Evolutionary conservation across 1,284 basidiomycete genomes (phyloP).

Genomic region (Marasmius fiardii): DNA sequence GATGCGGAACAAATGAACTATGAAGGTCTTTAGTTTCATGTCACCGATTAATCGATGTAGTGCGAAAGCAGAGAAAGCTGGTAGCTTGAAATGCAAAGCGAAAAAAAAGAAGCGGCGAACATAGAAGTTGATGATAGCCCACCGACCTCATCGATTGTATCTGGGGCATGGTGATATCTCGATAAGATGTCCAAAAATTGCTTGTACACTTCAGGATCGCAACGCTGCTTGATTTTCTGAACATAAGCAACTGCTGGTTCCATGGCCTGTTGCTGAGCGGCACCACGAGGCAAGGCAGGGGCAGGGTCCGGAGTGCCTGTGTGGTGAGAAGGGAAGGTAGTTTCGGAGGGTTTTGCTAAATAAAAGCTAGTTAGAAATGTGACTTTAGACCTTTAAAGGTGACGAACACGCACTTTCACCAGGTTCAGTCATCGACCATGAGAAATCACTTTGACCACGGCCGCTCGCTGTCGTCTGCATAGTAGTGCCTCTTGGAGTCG

Average conservation of each 20-base stretch:
- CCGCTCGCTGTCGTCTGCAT: conserved; percentile 48
- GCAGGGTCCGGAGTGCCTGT: conserved; percentile 9
- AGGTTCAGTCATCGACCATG: conserved; percentile 32
- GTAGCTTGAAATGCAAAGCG: conserved; percentile 41
- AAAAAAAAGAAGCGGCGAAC: conserved; percentile 31
- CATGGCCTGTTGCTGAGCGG: conserved; percentile 32
- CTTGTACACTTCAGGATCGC: conserved; percentile 91
- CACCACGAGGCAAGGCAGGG: not conserved
- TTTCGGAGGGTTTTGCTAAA: conserved; percentile 4
- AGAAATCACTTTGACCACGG: conserved; percentile 28
- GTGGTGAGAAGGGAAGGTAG: conserved; percentile 1
- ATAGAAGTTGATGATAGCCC: conserved; percentile 32
- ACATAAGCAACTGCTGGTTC: conserved; percentile 90
- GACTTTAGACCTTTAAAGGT: not conserved
- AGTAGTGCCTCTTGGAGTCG: conserved; percentile 62
- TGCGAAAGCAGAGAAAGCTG: conserved; percentile 27
- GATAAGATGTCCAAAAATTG: conserved; percentile 93
- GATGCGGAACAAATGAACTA: not conserved
- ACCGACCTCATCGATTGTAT: conserved; percentile 72
- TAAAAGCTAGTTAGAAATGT: not conserved
- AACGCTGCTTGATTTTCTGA: conserved; percentile 95
- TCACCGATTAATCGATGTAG: not conserved
- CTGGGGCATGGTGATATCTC: conserved; percentile 49
- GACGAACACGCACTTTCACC: not conserved
- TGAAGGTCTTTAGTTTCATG: not conserved